Evolutionary conservation across 1,284 basidiomycete species (phyloP), one percentile per base, ranked within the genome.

Genomic region (Pseudozyma pruni): DNA sequence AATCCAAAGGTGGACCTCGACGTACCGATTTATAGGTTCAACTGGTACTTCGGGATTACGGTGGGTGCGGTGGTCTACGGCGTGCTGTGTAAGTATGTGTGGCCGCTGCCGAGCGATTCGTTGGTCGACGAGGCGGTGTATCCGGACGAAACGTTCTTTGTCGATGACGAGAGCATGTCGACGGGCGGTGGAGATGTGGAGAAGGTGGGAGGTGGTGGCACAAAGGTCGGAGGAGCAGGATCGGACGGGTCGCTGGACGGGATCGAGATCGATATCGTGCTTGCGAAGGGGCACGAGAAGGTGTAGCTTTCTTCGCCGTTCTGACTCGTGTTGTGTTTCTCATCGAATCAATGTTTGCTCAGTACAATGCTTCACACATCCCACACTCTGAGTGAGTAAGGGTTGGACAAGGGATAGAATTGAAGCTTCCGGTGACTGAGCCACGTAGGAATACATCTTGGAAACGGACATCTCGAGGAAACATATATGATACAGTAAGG

Each of bases 41-140:
- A 66, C 27, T 66, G 62, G 57, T 56, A 46, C 44, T 66, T 66
- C 48, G 62, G 62, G 4, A 27, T 60, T 17, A n/a, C 14, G 3
- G 57, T 60, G 16, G 56, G 39, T 1, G 27, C 50, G 8, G 11
- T 45, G 14, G 49, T 51, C 14, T 66, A 66, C 23, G 33, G 19
- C 4, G 38, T 66, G 17, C 43, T 60, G 14, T 66, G 62, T 20
- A 54, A 32, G 34, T 61, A 27, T 11, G 14, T 66, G 8, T 60
- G 55, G 57, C 39, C 39, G 29, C 22, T 66, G 41, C 62, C 62
- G 13, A 17, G n/a, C 2, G 42, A 60, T 34, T 45, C 41, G 33
- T n/a, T 66, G 48, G 8, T 61, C 11, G 40, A 60, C 1, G 51
- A 60, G 35, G 51, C 49, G 3, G 57, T 62, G 35, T 61, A 51